These are phyloP conservation scores for Zalerion maritima DNA, from an alignment of 495 filamentous ascomycete species.

Conservation along the genomic window DNA sequence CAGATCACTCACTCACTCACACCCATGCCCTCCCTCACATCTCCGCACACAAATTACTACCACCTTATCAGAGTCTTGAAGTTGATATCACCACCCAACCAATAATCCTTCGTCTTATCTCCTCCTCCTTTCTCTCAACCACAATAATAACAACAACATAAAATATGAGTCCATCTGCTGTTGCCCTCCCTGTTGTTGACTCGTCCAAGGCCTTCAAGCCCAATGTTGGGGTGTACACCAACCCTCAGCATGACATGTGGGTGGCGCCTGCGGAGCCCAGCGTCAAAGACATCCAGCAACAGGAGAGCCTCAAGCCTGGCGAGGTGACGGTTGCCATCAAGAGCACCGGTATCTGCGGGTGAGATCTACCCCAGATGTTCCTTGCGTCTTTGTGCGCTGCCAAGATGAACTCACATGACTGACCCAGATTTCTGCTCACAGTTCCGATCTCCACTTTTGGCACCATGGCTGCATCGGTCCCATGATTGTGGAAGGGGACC, in stretches of 20 bases:
- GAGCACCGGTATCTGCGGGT: constrained; percentile 91
- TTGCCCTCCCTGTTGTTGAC: not conserved
- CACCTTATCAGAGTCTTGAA: too few relatives aligned
- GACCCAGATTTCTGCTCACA: constrained; percentile 18
- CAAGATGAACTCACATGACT: constrained; percentile 4
- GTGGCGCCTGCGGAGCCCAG: constrained; percentile 63
- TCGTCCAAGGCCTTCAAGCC: constrained; percentile 38
- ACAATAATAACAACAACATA: too few relatives aligned
- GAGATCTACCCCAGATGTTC: constrained; percentile 18
- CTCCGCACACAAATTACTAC: too few relatives aligned
- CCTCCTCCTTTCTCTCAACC: too few relatives aligned
- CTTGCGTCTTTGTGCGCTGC: constrained; percentile 12
- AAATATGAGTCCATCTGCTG: constrained; percentile 5
- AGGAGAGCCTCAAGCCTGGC: constrained; percentile 55
- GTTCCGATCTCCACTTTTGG: constrained; percentile 94
- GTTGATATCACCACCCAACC: too few relatives aligned
- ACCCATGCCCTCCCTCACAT: too few relatives aligned
- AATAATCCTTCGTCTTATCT: too few relatives aligned
- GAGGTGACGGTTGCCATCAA: constrained; percentile 75
- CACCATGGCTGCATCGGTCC: constrained; percentile 84
- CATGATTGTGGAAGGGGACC: constrained; percentile 77
- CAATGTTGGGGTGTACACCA: constrained; percentile 93
- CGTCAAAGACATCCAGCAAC: constrained; percentile 57
- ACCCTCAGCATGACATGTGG: constrained; percentile 84
- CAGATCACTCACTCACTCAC: too few relatives aligned